phyloP scores from a whole-genome alignment of 495 filamentous ascomycete genomes.

The Podospora comata region DNA sequence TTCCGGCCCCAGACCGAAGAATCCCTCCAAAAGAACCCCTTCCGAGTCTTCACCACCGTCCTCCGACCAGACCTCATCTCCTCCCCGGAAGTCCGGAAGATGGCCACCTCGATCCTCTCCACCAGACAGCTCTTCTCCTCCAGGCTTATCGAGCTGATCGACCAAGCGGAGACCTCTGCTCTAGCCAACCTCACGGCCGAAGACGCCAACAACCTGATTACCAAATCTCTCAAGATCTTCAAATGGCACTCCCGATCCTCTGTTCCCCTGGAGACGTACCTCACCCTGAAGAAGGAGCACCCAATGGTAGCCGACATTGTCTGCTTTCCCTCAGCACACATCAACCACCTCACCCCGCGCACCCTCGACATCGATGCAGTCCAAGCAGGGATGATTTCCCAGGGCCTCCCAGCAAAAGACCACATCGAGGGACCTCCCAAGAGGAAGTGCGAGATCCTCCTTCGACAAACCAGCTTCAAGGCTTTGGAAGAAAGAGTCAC shows the following conservation, averaged over 20 bases:
- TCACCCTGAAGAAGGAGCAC: conserved; percentile 37
- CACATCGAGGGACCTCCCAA: conserved; percentile 43
- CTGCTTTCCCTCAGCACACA: conserved; percentile 42
- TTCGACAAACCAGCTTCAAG: conserved; percentile 46
- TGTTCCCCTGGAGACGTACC: conserved; percentile 39
- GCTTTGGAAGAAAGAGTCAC: conserved; percentile 41
- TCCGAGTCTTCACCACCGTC: conserved; percentile 45
- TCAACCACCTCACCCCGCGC: conserved; percentile 48
- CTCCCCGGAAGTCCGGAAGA: conserved; percentile 26
- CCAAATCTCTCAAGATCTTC: conserved; percentile 39
- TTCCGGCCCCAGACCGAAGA: conserved; percentile 37
- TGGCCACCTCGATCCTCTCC: conserved; percentile 30
- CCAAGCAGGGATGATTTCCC: conserved; percentile 34
- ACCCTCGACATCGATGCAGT: conserved; percentile 45
- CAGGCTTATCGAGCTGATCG: conserved; percentile 30
- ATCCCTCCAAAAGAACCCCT: conserved; percentile 37
- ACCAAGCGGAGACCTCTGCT: conserved; percentile 26
- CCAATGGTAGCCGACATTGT: conserved; percentile 44
- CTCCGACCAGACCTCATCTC: conserved; percentile 38
- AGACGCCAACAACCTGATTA: conserved; percentile 34
- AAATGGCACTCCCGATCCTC: conserved; percentile 41
- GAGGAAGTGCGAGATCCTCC: conserved; percentile 36
- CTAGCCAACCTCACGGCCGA: conserved; percentile 17
- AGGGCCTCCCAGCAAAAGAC: conserved; percentile 39
- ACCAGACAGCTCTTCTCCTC: conserved; percentile 40